Conservation (phyloP, 2,329 filamentous ascomycete genomes). For the Colletotrichum sp. region DNA sequence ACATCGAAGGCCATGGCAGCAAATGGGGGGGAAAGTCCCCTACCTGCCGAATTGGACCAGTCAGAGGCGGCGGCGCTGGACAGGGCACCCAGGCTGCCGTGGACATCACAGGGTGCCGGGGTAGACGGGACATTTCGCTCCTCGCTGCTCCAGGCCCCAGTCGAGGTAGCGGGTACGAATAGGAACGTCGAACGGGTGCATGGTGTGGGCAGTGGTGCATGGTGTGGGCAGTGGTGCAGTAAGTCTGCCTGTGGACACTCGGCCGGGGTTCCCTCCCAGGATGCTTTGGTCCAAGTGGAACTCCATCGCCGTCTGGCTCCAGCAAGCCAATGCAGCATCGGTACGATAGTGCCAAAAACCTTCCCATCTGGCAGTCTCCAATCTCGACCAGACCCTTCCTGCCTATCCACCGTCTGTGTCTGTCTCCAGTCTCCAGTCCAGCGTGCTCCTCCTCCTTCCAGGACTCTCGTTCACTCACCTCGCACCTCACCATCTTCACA, state of each 20-base stretch:
- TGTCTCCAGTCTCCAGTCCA: not conserved
- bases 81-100: not conserved
- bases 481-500: not conserved
- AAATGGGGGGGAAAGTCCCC: not conserved
- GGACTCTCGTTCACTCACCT: conserved; percentile 1
- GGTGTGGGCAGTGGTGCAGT: not conserved
- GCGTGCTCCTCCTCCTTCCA: not conserved
- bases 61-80: not conserved
- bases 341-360: conserved; percentile 17
- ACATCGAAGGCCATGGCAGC: not conserved
- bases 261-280: not conserved
- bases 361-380: conserved; percentile 23
- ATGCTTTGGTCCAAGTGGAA: conserved; percentile 8
- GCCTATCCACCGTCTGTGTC: not conserved
- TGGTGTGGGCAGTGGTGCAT: not conserved
- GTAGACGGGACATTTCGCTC: not conserved
- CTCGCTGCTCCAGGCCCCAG: not conserved
- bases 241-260: not conserved
- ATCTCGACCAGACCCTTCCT: not conserved
- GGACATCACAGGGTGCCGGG: conserved; percentile 1
- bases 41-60: not conserved
- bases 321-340: conserved; percentile 21
- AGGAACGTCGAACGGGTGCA: not conserved
- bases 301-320: conserved; percentile 18
- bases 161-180: not conserved